Percentiles rank a stretch among this genome's conserved stretches.
phyloP scores from a whole-genome alignment of 2,329 filamentous ascomycete genomes.

The Pyrenochaeta sp. region DNA sequence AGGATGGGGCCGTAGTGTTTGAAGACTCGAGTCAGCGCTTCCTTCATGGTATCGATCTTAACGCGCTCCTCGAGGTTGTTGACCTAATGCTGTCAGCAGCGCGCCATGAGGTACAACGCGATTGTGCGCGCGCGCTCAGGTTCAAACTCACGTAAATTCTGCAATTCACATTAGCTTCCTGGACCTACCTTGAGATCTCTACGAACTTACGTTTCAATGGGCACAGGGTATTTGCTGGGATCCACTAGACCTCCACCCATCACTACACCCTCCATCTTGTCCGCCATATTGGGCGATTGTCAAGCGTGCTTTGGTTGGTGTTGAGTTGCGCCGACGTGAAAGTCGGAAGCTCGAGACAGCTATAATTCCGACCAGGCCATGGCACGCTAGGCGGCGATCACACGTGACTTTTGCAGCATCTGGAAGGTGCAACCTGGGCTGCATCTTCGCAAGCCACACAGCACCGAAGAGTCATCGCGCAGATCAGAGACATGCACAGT shows the following conservation, averaged over 20 bases:
- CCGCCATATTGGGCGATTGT: constrained; percentile 37
- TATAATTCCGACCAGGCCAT: constrained; percentile 20
- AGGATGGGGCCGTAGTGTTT: constrained; percentile 86
- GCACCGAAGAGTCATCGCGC: background rate
- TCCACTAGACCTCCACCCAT: constrained; percentile 30
- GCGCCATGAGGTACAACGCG: constrained; percentile 34
- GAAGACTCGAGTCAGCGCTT: constrained; percentile 79
- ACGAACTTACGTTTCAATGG: constrained; percentile 47
- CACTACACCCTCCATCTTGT: constrained; percentile 48
- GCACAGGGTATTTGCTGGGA: constrained; percentile 44
- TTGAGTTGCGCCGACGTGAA: constrained; percentile 5
- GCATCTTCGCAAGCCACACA: background rate
- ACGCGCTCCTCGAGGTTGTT: constrained; percentile 93
- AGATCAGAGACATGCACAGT: background rate
- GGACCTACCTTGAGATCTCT: constrained; percentile 22
- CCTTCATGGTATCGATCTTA: constrained; percentile 79
- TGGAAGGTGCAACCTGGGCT: background rate
- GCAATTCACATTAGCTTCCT: constrained; percentile 34
- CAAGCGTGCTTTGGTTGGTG: constrained; percentile 8
- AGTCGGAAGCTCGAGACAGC: constrained; percentile 22
- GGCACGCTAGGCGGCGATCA: constrained; percentile 16
- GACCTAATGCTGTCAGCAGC: constrained; percentile 52
- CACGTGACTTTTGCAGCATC: constrained; percentile 14
- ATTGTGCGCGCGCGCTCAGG: constrained; percentile 18
- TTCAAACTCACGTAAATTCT: constrained; percentile 48